Percentiles rank a stretch among this genome's conserved stretches.
Conservation (phyloP, 495 filamentous ascomycete species). For the Lophiostoma macrostomum region DNA sequence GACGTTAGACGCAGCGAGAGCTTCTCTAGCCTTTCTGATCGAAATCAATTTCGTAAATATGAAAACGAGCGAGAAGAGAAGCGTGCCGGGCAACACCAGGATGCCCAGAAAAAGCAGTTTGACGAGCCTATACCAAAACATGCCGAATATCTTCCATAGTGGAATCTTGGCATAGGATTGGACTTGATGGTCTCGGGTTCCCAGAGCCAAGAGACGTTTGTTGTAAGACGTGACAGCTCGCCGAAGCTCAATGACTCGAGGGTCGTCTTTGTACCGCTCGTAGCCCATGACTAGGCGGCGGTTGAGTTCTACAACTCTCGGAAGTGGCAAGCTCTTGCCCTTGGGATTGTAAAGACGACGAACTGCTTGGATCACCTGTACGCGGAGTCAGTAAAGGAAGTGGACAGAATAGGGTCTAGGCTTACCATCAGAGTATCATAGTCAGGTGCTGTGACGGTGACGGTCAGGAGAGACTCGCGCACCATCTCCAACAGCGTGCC, state of each 20-base stretch:
- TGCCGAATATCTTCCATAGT: slow-evolving; percentile 67
- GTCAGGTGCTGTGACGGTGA: slow-evolving; percentile 91
- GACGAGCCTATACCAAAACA: slow-evolving; percentile 71
- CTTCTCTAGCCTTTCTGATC: slow-evolving; percentile 84
- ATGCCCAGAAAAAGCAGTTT: slow-evolving; percentile 75
- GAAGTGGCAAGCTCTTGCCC: slow-evolving; percentile 89
- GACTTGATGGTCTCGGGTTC: slow-evolving; percentile 92
- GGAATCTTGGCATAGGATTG: slow-evolving; percentile 86
- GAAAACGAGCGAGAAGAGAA: slow-evolving; percentile 91
- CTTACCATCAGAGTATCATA: slow-evolving; percentile 94
- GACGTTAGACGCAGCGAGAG: slow-evolving; percentile 86
- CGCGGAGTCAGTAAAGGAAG: background rate
- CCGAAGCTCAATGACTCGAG: slow-evolving; percentile 74
- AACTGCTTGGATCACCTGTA: slow-evolving; percentile 82
- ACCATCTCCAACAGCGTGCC: slow-evolving; percentile 78
- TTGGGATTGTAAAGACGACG: slow-evolving; percentile 90
- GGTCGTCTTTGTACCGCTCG: slow-evolving; percentile 86
- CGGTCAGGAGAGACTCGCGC: slow-evolving; percentile 76
- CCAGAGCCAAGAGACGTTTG: slow-evolving; percentile 76
- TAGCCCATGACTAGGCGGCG: slow-evolving; percentile 90
- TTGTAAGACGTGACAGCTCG: slow-evolving; percentile 84
- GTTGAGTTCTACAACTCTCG: slow-evolving; percentile 94
- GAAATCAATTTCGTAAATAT: slow-evolving; percentile 84
- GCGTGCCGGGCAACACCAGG: slow-evolving; percentile 78
- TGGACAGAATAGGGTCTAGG: background rate